These are phyloP conservation scores for Lasiosphaeria ovina DNA, from an alignment of 495 filamentous ascomycete species.

Conservation along the genomic window DNA sequence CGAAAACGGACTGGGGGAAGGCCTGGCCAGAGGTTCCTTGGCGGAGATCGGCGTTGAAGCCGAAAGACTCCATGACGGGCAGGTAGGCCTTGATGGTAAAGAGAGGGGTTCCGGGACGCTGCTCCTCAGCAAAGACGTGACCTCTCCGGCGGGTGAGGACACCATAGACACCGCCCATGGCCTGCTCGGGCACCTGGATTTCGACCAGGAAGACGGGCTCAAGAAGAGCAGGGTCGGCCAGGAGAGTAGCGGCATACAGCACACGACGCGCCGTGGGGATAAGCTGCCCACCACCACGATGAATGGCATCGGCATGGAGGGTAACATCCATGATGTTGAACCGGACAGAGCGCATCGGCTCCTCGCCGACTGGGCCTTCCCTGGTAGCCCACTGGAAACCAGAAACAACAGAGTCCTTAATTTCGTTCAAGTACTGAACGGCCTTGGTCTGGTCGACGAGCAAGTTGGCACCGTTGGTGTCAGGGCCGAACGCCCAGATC, in stretches of 20 bases:
- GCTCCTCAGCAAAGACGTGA: slow-evolving; percentile 98
- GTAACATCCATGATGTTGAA: slow-evolving; percentile 99
- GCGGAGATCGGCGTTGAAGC: slow-evolving; percentile 97
- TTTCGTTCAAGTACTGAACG: slow-evolving; percentile 99
- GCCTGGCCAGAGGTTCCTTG: slow-evolving; percentile 91
- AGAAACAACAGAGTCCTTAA: slow-evolving; percentile 99
- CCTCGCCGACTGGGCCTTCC: slow-evolving; percentile 95
- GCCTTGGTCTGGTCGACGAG: slow-evolving; percentile 99
- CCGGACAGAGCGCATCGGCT: slow-evolving; percentile 94
- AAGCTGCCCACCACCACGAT: slow-evolving; percentile 98
- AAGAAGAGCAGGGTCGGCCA: slow-evolving; percentile 84
- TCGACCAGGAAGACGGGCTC: slow-evolving; percentile 99
- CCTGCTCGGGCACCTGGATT: slow-evolving; percentile 97
- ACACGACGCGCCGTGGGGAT: slow-evolving; percentile 98
- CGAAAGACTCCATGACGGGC: slow-evolving; percentile 99
- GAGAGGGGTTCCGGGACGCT: slow-evolving; percentile 96
- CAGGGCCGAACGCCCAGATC: slow-evolving; percentile 99
- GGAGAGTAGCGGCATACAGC: slow-evolving; percentile 85
- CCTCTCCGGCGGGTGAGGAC: slow-evolving; percentile 96
- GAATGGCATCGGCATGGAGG: slow-evolving; percentile 98
- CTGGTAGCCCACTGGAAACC: slow-evolving; percentile 99
- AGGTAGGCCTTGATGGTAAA: slow-evolving; percentile 99
- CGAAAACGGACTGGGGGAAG: slow-evolving; percentile 98
- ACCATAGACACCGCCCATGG: slow-evolving; percentile 99
- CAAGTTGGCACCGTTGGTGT: slow-evolving; percentile 96